Conservation (phyloP, 1,284 basidiomycete species). For the Taiwanofungus camphoratus region DNA sequence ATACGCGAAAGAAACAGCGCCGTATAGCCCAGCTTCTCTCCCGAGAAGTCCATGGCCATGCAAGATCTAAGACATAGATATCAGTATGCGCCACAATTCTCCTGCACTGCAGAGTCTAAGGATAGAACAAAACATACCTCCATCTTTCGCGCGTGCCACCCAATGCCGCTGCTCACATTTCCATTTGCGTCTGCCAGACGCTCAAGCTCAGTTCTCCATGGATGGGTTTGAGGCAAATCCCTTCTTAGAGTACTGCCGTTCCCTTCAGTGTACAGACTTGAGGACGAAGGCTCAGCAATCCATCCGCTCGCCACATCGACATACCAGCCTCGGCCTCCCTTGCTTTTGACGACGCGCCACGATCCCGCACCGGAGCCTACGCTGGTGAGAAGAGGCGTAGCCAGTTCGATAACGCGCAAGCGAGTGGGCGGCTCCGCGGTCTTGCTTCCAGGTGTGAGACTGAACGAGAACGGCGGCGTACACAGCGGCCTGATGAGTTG, state of each 20-base stretch:
- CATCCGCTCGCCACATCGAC: conserved; percentile 86
- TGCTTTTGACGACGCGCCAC: conserved; percentile 88
- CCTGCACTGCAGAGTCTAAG: not conserved
- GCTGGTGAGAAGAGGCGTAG: conserved; percentile 64
- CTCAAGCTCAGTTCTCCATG: conserved; percentile 64
- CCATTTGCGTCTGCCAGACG: conserved; percentile 79
- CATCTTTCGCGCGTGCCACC: conserved; percentile 98
- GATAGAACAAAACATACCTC: conserved; percentile 53
- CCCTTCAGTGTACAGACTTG: conserved; percentile 23
- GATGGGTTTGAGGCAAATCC: conserved; percentile 58
- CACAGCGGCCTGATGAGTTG: conserved; percentile 76
- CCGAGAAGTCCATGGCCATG: conserved; percentile 89
- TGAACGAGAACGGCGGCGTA: conserved; percentile 71
- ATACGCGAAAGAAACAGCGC: conserved; percentile 89
- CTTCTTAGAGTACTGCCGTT: conserved; percentile 42
- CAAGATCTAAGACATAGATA: conserved; percentile 47
- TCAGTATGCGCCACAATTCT: conserved; percentile 5
- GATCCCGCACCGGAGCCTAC: conserved; percentile 73
- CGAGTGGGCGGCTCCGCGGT: conserved; percentile 56
- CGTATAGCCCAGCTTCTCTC: conserved; percentile 88
- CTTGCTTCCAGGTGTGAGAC: conserved; percentile 26
- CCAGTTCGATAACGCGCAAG: conserved; percentile 86
- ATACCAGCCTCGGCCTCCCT: conserved; percentile 94
- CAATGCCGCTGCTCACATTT: conserved; percentile 84
- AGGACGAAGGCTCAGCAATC: conserved; percentile 36